Evolutionary conservation across 441 rosid species (phyloP).

Genomic region (Breynia disticha): DNA sequence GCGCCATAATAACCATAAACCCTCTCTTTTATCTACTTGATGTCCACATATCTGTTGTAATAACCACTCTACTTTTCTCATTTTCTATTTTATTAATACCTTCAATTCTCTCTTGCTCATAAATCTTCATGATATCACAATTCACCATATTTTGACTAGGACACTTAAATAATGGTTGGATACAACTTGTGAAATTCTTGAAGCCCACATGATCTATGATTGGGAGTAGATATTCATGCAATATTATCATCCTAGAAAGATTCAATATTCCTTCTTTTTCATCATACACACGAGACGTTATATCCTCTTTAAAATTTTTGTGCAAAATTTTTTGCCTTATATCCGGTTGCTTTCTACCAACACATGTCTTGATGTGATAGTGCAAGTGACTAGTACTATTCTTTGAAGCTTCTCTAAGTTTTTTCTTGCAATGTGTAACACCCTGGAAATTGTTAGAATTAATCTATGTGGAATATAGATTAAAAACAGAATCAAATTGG

Average conservation of each 20-base stretch:
- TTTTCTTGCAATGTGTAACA: not conserved
- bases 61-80: not conserved
- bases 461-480: no score
- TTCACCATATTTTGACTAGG: not conserved
- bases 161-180: slow-evolving; percentile 1
- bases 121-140: slow-evolving; percentile 9
- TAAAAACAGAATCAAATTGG: no score
- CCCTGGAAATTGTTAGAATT: no score
- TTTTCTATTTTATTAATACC: not conserved
- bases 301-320: not conserved
- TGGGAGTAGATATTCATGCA: slow-evolving; percentile 3
- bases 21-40: slow-evolving; percentile 5
- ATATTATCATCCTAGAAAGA: not conserved
- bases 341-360: not conserved
- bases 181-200: slow-evolving; percentile 2
- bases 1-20: slow-evolving; percentile 2
- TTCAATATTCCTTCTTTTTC: not conserved
- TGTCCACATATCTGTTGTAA: slow-evolving; percentile 10
- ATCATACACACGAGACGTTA: not conserved
- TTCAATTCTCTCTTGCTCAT: not conserved
- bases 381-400: not conserved
- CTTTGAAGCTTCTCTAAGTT: not conserved
- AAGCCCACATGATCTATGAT: not conserved
- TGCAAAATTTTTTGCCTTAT: not conserved
- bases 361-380: not conserved